These are phyloP conservation scores for Collybia nuda DNA, from an alignment of 768 basidiomycete species.

Conservation along the genomic window DNA sequence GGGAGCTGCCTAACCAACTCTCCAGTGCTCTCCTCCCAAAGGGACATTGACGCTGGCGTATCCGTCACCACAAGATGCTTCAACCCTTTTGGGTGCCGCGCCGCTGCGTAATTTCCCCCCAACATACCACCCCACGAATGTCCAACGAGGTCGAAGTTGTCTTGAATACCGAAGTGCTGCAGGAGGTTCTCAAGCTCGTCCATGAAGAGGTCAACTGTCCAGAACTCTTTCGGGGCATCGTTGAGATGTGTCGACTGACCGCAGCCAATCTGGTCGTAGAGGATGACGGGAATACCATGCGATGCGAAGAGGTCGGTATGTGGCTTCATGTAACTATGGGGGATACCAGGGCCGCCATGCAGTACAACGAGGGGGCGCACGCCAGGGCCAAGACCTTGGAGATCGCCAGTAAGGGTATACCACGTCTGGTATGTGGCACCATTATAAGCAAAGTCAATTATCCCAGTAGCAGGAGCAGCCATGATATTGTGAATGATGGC, in stretches of 20 bases:
- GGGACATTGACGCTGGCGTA: conserved; percentile 26
- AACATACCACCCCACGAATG: conserved; percentile 64
- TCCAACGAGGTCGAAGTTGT: conserved; percentile 44
- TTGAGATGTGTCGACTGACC: conserved; percentile 43
- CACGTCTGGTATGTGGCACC: conserved; percentile 14
- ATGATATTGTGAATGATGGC: not conserved
- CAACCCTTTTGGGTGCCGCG: conserved; percentile 36
- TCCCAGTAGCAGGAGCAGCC: conserved; percentile 4
- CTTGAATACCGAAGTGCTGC: conserved; percentile 35
- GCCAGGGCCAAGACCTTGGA: conserved; percentile 5
- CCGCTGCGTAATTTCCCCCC: conserved; percentile 35
- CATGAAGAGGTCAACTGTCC: conserved; percentile 41
- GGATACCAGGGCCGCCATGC: conserved; percentile 45
- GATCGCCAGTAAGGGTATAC: conserved; percentile 14
- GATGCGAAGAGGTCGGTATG: conserved; percentile 29
- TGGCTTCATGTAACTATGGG: conserved; percentile 40
- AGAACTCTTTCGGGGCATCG: conserved; percentile 38
- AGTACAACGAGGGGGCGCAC: conserved; percentile 34
- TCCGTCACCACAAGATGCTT: conserved; percentile 32
- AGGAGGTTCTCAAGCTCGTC: conserved; percentile 55
- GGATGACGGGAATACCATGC: conserved; percentile 36
- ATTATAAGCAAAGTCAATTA: conserved; percentile 12
- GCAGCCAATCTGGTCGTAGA: conserved; percentile 54
- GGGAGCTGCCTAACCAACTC: conserved; percentile 12
- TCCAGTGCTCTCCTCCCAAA: conserved; percentile 22